Conservation (phyloP, 768 basidiomycete genomes). For the Cyathus striatus region DNA sequence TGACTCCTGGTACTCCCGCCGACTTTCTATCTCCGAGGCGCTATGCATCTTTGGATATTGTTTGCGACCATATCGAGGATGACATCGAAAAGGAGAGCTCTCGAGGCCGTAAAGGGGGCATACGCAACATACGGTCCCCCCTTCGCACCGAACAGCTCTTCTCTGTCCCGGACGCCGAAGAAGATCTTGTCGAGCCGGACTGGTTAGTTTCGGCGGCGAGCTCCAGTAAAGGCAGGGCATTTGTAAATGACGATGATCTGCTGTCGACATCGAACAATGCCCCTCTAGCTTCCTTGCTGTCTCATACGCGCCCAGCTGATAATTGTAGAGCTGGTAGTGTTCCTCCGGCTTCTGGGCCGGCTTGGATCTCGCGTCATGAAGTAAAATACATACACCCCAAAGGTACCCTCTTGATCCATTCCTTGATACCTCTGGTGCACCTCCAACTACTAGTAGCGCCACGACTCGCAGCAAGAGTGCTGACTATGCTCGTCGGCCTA, state of each 20-base stretch:
- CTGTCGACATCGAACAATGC: no score
- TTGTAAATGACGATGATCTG: no score
- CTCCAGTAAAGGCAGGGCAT: neutral
- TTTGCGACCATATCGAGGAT: slow-evolving; percentile 19
- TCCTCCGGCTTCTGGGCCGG: slow-evolving; percentile 8
- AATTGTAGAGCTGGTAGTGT: slow-evolving; percentile 11
- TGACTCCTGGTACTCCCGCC: slow-evolving; percentile 39
- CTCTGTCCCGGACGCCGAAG: slow-evolving; percentile 5
- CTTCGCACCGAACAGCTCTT: neutral
- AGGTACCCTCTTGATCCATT: neutral
- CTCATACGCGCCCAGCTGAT: no score
- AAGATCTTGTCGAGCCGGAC: slow-evolving; percentile 10
- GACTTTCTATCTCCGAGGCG: slow-evolving; percentile 18
- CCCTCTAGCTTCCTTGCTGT: no score
- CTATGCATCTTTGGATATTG: slow-evolving; percentile 10
- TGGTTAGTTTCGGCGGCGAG: neutral
- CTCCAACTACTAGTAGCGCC: neutral
- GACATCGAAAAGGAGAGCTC: neutral
- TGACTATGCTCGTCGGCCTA: neutral
- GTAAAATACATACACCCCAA: neutral
- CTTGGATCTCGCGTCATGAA: slow-evolving; percentile 5
- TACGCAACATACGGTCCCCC: neutral
- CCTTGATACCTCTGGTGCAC: neutral
- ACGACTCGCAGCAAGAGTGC: neutral
- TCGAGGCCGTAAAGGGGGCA: neutral